Evolutionary conservation across 2,329 filamentous ascomycete species (phyloP).

Genomic region (Didymosphaeria variabile): DNA sequence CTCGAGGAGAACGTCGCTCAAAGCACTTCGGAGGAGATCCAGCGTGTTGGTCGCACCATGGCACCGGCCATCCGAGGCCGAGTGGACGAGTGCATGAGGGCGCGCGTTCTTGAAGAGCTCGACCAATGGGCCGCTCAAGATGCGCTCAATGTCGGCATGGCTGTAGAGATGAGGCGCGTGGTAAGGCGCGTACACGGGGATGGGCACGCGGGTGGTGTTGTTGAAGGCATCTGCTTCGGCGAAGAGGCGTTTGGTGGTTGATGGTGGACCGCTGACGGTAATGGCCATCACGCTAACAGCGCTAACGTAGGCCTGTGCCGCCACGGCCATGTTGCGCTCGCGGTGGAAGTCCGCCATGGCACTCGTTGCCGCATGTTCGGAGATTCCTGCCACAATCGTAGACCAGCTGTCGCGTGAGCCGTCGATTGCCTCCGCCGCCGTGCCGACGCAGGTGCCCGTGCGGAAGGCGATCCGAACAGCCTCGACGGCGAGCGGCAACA

Average conservation of each 20-base stretch:
- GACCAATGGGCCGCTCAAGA: conserved; percentile 55
- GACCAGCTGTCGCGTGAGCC: conserved; percentile 72
- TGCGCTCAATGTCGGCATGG: conserved; percentile 60
- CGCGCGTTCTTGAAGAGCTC: conserved; percentile 54
- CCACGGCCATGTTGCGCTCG: conserved; percentile 60
- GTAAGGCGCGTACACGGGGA: conserved; percentile 67
- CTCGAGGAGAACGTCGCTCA: conserved; percentile 57
- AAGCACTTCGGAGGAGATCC: conserved; percentile 55
- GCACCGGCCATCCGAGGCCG: conserved; percentile 57
- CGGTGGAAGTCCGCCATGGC: conserved; percentile 67
- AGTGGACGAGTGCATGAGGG: conserved; percentile 57
- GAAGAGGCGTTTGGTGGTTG: conserved; percentile 62
- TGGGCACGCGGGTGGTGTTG: conserved; percentile 61
- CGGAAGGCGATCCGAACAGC: conserved; percentile 73
- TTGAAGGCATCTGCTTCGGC: conserved; percentile 58
- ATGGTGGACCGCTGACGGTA: conserved; percentile 67
- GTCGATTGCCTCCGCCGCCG: conserved; percentile 57
- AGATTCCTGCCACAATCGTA: conserved; percentile 68
- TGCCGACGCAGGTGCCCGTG: conserved; percentile 60
- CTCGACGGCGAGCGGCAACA: conserved; percentile 70
- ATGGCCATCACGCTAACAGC: conserved; percentile 67
- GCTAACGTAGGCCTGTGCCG: conserved; percentile 65
- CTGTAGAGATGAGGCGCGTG: conserved; percentile 66
- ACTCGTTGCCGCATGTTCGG: conserved; percentile 60
- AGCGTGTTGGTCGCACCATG: conserved; percentile 56